Conservation (phyloP, 257 asterid species). For the Gentiana straminea region DNA sequence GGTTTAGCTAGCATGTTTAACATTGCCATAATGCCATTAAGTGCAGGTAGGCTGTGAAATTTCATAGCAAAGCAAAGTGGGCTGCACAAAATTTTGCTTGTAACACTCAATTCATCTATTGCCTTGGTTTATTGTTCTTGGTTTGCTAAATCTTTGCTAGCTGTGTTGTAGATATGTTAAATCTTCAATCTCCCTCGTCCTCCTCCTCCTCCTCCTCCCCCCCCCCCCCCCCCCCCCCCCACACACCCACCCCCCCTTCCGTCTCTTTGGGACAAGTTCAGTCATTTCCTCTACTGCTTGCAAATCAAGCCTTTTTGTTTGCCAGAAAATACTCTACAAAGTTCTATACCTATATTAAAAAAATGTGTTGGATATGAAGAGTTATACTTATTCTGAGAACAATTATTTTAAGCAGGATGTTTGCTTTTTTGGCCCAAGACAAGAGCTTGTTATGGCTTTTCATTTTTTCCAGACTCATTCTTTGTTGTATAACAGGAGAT, state of each 20-base stretch:
- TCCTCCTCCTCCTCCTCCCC: no score
- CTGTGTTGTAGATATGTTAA: not conserved
- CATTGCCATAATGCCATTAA: not conserved
- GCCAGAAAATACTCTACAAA: not conserved
- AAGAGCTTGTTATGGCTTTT: not conserved
- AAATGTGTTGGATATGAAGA: not conserved
- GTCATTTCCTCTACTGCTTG: not conserved
- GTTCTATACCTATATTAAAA: not conserved
- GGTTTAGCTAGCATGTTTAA: not conserved
- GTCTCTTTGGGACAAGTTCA: no score
- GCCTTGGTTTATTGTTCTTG: not conserved
- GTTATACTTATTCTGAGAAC: no score
- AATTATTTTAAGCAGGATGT: no score
- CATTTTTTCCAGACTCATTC: slow-evolving; percentile 7
- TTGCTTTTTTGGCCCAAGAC: no score
- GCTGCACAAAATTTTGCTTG: not conserved
- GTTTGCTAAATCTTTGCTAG: not conserved
- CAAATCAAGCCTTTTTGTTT: not conserved
- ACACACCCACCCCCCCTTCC: no score
- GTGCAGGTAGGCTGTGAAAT: not conserved
- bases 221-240: no score
- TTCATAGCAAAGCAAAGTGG: no score
- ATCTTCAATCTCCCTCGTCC: not conserved
- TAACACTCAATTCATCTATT: not conserved
- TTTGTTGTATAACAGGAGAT: slow-evolving; percentile 29